Evolutionary conservation across 768 basidiomycete genomes (phyloP), one percentile per base, ranked within the genome.

Genomic region (Tulasnella sp.): DNA sequence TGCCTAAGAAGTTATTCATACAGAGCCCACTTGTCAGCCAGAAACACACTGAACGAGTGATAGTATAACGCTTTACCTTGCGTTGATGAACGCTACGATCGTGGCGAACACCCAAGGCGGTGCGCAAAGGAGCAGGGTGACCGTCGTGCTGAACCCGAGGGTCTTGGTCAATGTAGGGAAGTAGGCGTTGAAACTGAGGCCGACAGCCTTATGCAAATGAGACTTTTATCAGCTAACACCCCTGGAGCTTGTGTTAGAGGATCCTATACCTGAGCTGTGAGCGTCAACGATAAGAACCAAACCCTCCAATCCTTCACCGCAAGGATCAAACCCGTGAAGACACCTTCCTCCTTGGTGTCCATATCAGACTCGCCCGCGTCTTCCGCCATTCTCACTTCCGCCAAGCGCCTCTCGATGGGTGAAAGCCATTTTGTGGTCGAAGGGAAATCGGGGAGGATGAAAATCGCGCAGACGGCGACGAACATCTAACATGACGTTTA

Each of bases 261-360:
- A 65, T 8, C 84, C 79, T 84, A 70, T 34, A 80, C 77, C 49
- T 77, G 71, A 63, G 75, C 76, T 12, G 79, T 79, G 58, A 87
- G 68, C 2, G 82, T 76, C 27, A 87, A 56, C 19, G 84, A 76
- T 45, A 93, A 74, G 63, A 68, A 67, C 84, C 88, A 92, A 41
- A 92, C 86, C 68, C 83, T 86, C 84, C 83, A 82, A 66, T 92
- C 90, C 19, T 73, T 74, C 58, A 87, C 43, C 10, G 88, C 85
- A 62, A 83, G 66, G 8, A 69, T 62, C 2, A 89, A 66, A 8
- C 85, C 85, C 22, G 70, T 67, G 53, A 62, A 69, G 44, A 64
- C 56, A 8, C 65, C 65, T 21, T 69, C 64, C 15, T 71, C 71
- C 8, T 71, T 74, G 61, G 78, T 73, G 29, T 71, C 72, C 45